phyloP scores from a whole-genome alignment of 192 early-diverging fungal genomes.

The Coemansia sp. region DNA sequence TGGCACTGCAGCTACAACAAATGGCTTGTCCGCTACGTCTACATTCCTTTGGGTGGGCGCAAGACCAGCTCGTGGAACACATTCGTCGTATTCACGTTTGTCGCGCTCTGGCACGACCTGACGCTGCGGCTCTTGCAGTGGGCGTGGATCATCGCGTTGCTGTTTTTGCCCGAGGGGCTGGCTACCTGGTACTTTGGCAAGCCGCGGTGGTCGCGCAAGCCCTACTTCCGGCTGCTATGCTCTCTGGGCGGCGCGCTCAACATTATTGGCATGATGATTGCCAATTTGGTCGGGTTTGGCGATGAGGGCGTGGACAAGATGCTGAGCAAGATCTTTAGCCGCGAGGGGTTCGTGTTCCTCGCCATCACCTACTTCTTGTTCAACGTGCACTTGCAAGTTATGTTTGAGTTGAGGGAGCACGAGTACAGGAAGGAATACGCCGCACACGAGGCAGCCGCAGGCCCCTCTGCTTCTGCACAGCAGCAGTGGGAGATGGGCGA shows the following conservation, averaged over 20 bases:
- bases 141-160: slow-evolving; percentile 88
- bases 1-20: slow-evolving; percentile 96
- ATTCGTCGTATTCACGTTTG: slow-evolving; percentile 93
- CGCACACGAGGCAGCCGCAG: not conserved
- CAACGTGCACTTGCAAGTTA: slow-evolving; percentile 71
- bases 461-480: too few relatives aligned
- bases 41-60: slow-evolving; percentile 90
- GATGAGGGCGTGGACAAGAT: slow-evolving; percentile 83
- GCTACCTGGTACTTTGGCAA: slow-evolving; percentile 55
- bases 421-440: slow-evolving; percentile 61
- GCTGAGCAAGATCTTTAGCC: slow-evolving; percentile 63
- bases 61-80: slow-evolving; percentile 73
- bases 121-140: slow-evolving; percentile 81
- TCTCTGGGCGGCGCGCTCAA: slow-evolving; percentile 82
- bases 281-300: slow-evolving; percentile 97
- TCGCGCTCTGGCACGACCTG: slow-evolving; percentile 98
- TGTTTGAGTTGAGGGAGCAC: slow-evolving; percentile 81
- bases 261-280: slow-evolving; percentile 94
- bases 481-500: slow-evolving; percentile 20
- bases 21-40: slow-evolving; percentile 88
- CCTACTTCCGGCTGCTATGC: slow-evolving; percentile 78
- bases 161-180: slow-evolving; percentile 86
- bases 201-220: slow-evolving; percentile 31
- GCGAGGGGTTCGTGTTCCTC: slow-evolving; percentile 56
- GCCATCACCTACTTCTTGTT: slow-evolving; percentile 56